Evolutionary conservation across 1,284 basidiomycete genomes (phyloP).

Genomic region (Rhizoctonia solani): DNA sequence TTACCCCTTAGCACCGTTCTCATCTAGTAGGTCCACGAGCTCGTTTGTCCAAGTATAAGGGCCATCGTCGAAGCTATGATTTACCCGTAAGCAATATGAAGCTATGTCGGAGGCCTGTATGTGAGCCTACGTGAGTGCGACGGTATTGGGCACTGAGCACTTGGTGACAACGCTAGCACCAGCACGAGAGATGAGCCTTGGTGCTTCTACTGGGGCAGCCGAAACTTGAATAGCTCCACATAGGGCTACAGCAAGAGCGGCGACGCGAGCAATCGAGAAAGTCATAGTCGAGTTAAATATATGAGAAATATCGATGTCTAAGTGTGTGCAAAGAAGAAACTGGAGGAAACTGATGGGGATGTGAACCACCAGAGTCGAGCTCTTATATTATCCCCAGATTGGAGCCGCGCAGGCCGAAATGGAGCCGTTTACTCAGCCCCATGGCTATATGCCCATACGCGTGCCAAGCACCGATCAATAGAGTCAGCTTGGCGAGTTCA

Average conservation of each 20-base stretch:
- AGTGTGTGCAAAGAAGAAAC: too few species aligned
- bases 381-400: too few species aligned
- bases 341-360: too few species aligned
- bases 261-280: conserved; percentile 18
- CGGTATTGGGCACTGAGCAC: conserved; percentile 36
- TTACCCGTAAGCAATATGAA: background rate
- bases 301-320: too few species aligned
- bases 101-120: background rate
- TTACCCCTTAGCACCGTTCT: conserved; percentile 23
- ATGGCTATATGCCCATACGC: too few species aligned
- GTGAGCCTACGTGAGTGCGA: conserved; percentile 35
- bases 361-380: too few species aligned
- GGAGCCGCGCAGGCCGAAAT: too few species aligned
- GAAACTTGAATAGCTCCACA: background rate
- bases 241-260: conserved; percentile 23
- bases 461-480: too few species aligned
- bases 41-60: conserved; percentile 32
- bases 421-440: too few species aligned
- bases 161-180: conserved; percentile 29
- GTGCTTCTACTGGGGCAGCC: conserved; percentile 15
- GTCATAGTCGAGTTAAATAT: too few species aligned
- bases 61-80: conserved; percentile 37
- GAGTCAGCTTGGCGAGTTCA: too few species aligned
- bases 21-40: background rate
- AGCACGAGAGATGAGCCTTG: background rate